A percentile compares a stretch with the other conserved stretches of the same genome.
These are phyloP conservation scores for Forsythia suspensa DNA, from an alignment of 257 asterid species.

Conservation along the genomic window DNA sequence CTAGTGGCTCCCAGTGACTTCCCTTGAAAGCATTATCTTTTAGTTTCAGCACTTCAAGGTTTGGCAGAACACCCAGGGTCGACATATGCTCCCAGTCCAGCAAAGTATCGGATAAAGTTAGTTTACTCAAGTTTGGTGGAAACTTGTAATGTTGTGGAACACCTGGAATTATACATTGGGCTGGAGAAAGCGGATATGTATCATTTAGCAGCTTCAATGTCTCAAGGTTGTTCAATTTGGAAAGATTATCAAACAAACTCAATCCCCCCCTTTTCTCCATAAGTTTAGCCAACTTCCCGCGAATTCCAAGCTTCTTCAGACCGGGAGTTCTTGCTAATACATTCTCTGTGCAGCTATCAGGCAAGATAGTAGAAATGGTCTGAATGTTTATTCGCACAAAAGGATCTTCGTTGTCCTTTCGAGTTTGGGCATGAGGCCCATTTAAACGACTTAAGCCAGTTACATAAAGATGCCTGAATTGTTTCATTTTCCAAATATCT, in stretches of 20 bases:
- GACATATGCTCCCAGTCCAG: conserved; percentile 44
- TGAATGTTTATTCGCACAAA: conserved; percentile 38
- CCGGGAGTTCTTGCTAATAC: conserved; percentile 40
- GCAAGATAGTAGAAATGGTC: conserved; percentile 36
- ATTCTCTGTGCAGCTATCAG: conserved; percentile 42
- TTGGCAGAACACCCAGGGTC: conserved; percentile 35
- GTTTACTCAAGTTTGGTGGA: conserved; percentile 44
- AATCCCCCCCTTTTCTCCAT: conserved; percentile 18
- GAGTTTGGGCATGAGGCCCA: conserved; percentile 39
- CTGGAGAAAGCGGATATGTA: conserved; percentile 35
- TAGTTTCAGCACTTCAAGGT: conserved; percentile 46
- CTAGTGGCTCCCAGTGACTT: conserved; percentile 35
- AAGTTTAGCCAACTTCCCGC: conserved; percentile 33
- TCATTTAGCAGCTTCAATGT: conserved; percentile 41
- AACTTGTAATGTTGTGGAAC: conserved; percentile 43
- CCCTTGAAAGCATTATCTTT: conserved; percentile 46
- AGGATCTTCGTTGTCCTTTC: conserved; percentile 37
- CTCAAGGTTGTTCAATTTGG: conserved; percentile 38
- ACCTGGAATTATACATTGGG: conserved; percentile 22
- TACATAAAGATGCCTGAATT: conserved; percentile 40
- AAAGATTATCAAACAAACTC: conserved; percentile 32
- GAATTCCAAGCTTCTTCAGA: conserved; percentile 39
- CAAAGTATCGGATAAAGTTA: conserved; percentile 41
- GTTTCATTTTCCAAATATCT: conserved; percentile 46
- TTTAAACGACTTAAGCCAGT: conserved; percentile 32